These are phyloP conservation scores for Colletotrichum sp. DNA, from an alignment of 2,329 filamentous ascomycete genomes.

Conservation along the genomic window DNA sequence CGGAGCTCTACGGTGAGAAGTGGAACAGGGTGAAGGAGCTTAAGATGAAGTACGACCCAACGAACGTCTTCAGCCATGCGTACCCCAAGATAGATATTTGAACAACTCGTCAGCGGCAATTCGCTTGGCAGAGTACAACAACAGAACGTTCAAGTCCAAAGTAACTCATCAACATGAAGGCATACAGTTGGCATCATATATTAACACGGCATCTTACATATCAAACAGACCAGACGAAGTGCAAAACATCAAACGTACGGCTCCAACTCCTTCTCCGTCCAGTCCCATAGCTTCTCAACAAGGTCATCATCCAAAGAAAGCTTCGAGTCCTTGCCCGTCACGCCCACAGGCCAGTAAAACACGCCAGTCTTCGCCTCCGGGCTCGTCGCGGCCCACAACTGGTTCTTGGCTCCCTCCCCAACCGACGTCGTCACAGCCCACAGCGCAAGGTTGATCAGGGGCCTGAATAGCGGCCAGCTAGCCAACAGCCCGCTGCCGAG, in stretches of 20 bases:
- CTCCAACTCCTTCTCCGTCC: constrained; percentile 37
- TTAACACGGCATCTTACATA: not conserved
- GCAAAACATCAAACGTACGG: not conserved
- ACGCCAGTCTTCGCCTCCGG: constrained; percentile 28
- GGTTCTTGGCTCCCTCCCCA: constrained; percentile 15
- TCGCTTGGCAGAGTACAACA: not conserved
- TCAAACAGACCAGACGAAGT: not conserved
- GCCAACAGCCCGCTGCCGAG: constrained; percentile 19
- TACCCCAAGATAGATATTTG: not conserved
- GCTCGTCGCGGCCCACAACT: constrained; percentile 21
- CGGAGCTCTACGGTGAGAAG: not conserved
- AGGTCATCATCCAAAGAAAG: constrained; percentile 30
- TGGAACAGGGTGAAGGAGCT: not conserved
- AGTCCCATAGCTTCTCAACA: constrained; percentile 37
- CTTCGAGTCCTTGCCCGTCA: constrained; percentile 25
- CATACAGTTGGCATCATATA: not conserved
- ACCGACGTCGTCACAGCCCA: not conserved
- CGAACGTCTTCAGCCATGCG: not conserved
- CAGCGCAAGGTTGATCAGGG: not conserved
- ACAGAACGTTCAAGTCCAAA: not conserved
- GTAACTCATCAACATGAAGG: not conserved
- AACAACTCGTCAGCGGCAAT: not conserved
- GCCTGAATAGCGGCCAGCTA: constrained; percentile 7
- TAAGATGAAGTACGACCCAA: not conserved
- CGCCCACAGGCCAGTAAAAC: constrained; percentile 38